Base-by-base conservation (phyloP, 306 rosid genomes). In the Citrullus colocynthis region DNA sequence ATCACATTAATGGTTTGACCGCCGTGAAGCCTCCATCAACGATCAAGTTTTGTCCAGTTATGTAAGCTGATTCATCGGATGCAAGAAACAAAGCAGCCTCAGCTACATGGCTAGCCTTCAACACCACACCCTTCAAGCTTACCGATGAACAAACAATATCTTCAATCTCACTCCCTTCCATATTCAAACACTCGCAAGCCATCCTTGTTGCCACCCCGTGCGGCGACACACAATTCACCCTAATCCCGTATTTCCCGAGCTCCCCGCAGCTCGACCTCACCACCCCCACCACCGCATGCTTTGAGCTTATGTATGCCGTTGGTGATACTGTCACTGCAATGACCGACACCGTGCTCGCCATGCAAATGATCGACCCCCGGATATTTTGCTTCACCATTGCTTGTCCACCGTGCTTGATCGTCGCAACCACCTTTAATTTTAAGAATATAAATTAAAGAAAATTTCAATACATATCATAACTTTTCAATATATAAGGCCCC, bases 61-160 rank as follows among this genome's bases (percentile, higher is more conserved):
- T 65, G 67, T 84, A 94, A 55, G 54, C 28, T 6, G 97, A 81
- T 69, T 91, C 96, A 70, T 94, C 98, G 4, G 93, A 78, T 63
- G 96, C 97, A 59, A 94, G 96, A 87, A 83, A 94, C 74, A 91
- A 54, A 79, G 86, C 96, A 0, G 96, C 98, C 64, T 91, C 93
- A 2, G 97, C 96, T 2, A 91, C 15, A 74, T 94, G 96, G 78
- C 74, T 63, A 0, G 93, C 87, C 90, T 91, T 94, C 86, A 94
- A 78, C 51, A 81, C 89, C 48, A 89, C 37, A 3, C 95, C 98
- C 82, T 92, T 92, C 73, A 94, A 81, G 82, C 86, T 92, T 4
- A 85, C 90, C 12, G 41, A 41, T 3, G 81, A 80, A 52, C 74
- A 77, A 60, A 83, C 79, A 42, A 37, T 39, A 14, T 84, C 87